These are phyloP conservation scores for Silybum marianum DNA, from an alignment of 129 eudicot genomes.

Conservation along the genomic window DNA sequence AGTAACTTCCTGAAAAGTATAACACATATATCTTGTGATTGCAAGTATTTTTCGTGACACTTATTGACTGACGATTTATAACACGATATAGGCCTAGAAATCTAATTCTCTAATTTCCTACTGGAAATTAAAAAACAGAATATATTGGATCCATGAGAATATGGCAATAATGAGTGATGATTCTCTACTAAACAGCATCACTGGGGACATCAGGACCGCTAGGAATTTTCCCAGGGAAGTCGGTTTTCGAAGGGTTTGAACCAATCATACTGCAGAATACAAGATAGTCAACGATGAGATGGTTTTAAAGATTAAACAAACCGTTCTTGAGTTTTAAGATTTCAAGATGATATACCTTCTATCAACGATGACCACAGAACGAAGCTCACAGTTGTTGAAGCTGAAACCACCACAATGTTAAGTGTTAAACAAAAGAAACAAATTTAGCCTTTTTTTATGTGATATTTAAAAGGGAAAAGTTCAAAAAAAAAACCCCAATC, in stretches of 20 bases:
- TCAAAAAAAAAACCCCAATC: no score
- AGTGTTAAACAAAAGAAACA: not conserved
- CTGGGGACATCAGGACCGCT: slow-evolving; percentile 69
- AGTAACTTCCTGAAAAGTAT: not conserved
- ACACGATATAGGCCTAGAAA: not conserved
- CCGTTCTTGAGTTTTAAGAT: not conserved
- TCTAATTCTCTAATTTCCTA: slow-evolving; percentile 22
- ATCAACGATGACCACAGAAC: slow-evolving; percentile 77
- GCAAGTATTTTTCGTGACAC: slow-evolving; percentile 1
- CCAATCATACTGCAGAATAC: slow-evolving; percentile 53
- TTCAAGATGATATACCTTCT: slow-evolving; percentile 47
- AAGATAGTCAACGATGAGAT: not conserved
- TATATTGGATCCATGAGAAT: not conserved
- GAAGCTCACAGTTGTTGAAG: slow-evolving; percentile 85
- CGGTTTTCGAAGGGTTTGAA: slow-evolving; percentile 54
- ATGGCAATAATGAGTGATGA: slow-evolving; percentile 8
- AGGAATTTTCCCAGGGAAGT: slow-evolving; percentile 78
- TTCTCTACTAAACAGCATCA: slow-evolving; percentile 36
- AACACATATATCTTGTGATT: not conserved
- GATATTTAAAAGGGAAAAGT: no score
- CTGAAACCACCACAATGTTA: slow-evolving; percentile 39
- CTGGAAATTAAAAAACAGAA: slow-evolving; percentile 8
- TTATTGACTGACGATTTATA: not conserved
- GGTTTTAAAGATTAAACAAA: not conserved
- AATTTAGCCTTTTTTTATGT: no score